Base-by-base conservation (phyloP, 108 stramenopile species). In the Aurantiochytrium sp. region DNA sequence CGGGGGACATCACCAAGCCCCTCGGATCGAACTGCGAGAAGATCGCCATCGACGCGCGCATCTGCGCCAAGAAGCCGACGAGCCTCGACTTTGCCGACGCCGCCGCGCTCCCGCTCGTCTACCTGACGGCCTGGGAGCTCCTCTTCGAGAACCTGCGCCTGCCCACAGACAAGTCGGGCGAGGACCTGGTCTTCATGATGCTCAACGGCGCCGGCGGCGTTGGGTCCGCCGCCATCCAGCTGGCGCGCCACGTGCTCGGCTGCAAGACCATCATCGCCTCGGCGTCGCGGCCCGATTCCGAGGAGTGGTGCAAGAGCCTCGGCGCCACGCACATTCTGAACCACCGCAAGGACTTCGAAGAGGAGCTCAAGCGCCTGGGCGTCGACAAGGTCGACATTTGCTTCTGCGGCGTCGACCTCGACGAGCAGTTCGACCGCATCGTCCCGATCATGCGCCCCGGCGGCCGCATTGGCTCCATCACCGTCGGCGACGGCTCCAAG, bases 201-300 rank as follows among this genome's bases (percentile, higher is more conserved):
- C 54, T 86, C n/a, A 34, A 34, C 54, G 86, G 52, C 4, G 86
- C 86, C 1, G 86, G 86, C 3, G 86, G 86, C 55, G 86, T 86
- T 22, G 86, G 86, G 10, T 86, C 86, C 22, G 55, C 55, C 21
- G 52, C 37, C 37, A 86, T 86, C 37, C 86, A 86, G 55, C 52
- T 54, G 0, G 86, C 86, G 19, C 59, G 59, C 1, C 59, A 65
- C 59, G 59, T 65, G 59, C 59, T 65, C 0, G 59, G 59, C 59
- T 65, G 59, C 34, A 39, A 54, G 86, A 55, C 54, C 36, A 54
- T 86, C 37, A 54, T 86, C 24, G 86, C 86, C 22, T 24, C 86
- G 37, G 86, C 86, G 15, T 86, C 86, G 36, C 86, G 86, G 15
- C 86, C 86, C n/a, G 86, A 86, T 54, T 55, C 55, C 52, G 55